Evolutionary conservation across 1,139 yeast genomes (phyloP).

Genomic region (Magnusiomyces paraingens): DNA sequence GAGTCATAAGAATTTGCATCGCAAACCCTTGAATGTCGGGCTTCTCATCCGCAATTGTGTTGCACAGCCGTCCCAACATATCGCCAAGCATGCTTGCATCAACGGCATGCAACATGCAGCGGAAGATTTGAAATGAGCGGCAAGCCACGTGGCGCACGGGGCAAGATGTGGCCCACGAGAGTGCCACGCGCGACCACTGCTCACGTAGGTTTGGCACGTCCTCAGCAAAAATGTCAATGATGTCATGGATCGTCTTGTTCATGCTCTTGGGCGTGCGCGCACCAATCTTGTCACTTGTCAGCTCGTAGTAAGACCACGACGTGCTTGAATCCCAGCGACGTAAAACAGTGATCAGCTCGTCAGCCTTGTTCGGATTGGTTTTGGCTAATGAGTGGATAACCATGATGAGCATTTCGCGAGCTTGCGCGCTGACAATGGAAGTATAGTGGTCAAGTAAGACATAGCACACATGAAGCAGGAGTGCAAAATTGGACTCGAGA

Average conservation of each 20-base stretch:
- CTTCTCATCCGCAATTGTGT: constrained; percentile 85
- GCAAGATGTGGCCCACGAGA: constrained; percentile 95
- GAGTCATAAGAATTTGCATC: constrained; percentile 93
- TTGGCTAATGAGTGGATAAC: constrained; percentile 53
- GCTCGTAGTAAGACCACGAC: constrained; percentile 84
- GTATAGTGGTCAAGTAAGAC: constrained; percentile 84
- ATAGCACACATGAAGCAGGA: constrained; percentile 75
- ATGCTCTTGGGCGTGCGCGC: constrained; percentile 84
- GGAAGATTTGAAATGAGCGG: constrained; percentile 85
- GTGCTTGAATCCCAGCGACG: constrained; percentile 38
- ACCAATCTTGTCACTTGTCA: constrained; percentile 68
- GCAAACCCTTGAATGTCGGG: constrained; percentile 93
- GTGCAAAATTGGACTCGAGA: constrained; percentile 46
- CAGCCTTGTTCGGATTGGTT: constrained; percentile 37
- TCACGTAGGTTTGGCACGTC: constrained; percentile 52
- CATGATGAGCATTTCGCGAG: constrained; percentile 67
- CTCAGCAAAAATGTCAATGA: constrained; percentile 51
- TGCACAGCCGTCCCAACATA: constrained; percentile 88
- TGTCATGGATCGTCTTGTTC: constrained; percentile 68
- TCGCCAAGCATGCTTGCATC: constrained; percentile 89
- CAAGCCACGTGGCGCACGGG: constrained; percentile 97
- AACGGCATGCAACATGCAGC: constrained; percentile 69
- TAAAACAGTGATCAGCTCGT: constrained; percentile 46
- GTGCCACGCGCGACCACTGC: constrained; percentile 79
- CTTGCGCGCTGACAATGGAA: constrained; percentile 76